Conservation (phyloP, 768 basidiomycete genomes). For the Lepiota subincarnata region DNA sequence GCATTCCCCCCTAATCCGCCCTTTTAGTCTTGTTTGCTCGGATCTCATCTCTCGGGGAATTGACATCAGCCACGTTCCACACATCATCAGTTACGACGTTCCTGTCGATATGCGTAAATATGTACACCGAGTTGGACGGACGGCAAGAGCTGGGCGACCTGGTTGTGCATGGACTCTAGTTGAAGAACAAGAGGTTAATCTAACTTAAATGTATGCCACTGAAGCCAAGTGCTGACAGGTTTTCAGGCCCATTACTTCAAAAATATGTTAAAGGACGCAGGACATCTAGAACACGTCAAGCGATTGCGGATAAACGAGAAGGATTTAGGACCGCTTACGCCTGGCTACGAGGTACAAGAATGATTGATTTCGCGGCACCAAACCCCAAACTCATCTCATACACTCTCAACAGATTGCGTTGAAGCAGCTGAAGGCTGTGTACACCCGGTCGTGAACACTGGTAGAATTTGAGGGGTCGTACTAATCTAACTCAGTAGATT, state of each 20-base stretch:
- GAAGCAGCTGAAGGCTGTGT: constrained; percentile 34
- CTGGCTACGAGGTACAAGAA: constrained; percentile 61
- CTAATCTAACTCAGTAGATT: constrained; percentile 50
- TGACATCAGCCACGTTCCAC: constrained; percentile 86
- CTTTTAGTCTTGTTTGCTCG: constrained; percentile 82
- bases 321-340: constrained; percentile 50
- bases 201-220: background rate
- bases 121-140: constrained; percentile 94
- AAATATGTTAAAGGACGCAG: constrained; percentile 66
- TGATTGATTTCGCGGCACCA: background rate
- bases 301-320: constrained; percentile 60
- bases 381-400: background rate
- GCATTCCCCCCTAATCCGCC: background rate
- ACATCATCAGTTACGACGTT: constrained; percentile 93
- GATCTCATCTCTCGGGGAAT: constrained; percentile 95
- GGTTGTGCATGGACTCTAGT: constrained; percentile 95
- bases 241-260: constrained; percentile 84
- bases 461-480: background rate
- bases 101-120: constrained; percentile 99
- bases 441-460: constrained; percentile 23
- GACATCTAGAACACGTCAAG: constrained; percentile 67
- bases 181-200: constrained; percentile 82
- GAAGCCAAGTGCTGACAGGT: constrained; percentile 3
- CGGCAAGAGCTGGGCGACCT: constrained; percentile 84
- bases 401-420: constrained; percentile 29